Evolutionary conservation across 164 flowering plant species (phyloP), one percentile per base, ranked within the genome.

Genomic region (Amborella trichopoda): DNA sequence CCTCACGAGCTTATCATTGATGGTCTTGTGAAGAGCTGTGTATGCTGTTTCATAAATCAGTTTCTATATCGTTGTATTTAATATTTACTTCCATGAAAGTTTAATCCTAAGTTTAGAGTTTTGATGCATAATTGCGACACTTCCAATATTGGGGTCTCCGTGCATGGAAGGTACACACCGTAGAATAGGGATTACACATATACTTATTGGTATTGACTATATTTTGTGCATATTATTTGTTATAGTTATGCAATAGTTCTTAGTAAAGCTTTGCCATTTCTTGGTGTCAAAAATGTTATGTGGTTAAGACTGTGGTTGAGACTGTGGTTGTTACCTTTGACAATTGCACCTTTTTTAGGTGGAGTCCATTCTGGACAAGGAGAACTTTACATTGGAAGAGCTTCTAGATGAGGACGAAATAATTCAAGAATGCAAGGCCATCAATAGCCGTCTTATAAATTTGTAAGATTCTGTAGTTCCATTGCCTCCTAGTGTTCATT

Each of bases 401-500:
- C 83, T 89, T 49, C 76, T 85, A 44, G 95, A 89, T 22, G 95
- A 85, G 67, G 95, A 89, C 67, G 97, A 89, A 64, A 78, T 85
- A 32, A 82, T 89, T 64, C 97, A 89, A 63, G 97, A 89, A 60
- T 89, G 97, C 86, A 89, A 85, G 66, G 83, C 94, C 37, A 77
- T 89, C 22, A 89, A 89, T 63, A 72, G 80, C 0, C 93, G 90
- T 3, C 97, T 89, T 53, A 82, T 89, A 13, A 85, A 78, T 62
- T 89, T 80, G 97, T 85, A 81, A 61, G 51, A 3, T 44, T 61
- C 51, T 43, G 42, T 30, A 13, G 9, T 14, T 30, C 34, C 14
- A 8, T 30, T 30, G 34, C 14, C 40, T 37, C 18, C 4, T 6
- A 9, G 20, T 3, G 41, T 33, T 33, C 37, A 33, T 33, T 13